Evolutionary conservation across 768 basidiomycete species (phyloP), one percentile per base, ranked within the genome.

Genomic region (Psilocybe azurescens): DNA sequence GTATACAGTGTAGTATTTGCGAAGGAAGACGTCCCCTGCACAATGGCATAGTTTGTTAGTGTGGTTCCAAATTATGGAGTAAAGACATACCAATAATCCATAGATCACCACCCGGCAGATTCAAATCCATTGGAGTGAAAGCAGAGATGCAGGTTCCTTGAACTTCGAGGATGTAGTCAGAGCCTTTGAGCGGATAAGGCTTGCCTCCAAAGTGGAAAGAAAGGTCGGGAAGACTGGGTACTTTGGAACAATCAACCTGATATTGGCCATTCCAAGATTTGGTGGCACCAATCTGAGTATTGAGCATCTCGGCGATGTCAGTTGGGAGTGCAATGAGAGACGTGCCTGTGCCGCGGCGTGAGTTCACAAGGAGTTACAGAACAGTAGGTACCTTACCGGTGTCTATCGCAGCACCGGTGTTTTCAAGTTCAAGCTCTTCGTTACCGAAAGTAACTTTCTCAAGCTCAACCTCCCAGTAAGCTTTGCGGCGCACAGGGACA

Each of bases 391-490:
- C 66, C 72, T 58, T 39, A 90, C 93, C 93, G 16, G 93, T 95
- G 70, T 95, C 93, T 62, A 95, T 95, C 47, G 94, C 93, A 69
- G 94, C 93, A 48, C 96, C 96, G 58, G 97, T 97, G 79, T 89
- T 90, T 66, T 97, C 94, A 13, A 99, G 84, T 66, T 98, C 94
- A 49, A 99, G 84, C 41, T 81, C 85, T 51, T 99, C 97, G 48
- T 89, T 81, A 52, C 96, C 97, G 59, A 99, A 96, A 3, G 78
- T 69, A 63, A 99, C 81, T 74, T 89, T 89, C 78, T 93, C 83
- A 29, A 99, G 89, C 73, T 97, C 95, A 51, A 99, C 94, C 77
- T 99, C 97, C 96, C 96, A 97, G 78, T 97, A 99, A 4, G 94
- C 97, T 83, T 93, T 95, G 69, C 94, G 87, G 69, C 96, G 89